A percentile compares a stretch with the other conserved stretches of the same genome.
Conservation (phyloP, 768 basidiomycete species). For the Tephrocybe sp. region DNA sequence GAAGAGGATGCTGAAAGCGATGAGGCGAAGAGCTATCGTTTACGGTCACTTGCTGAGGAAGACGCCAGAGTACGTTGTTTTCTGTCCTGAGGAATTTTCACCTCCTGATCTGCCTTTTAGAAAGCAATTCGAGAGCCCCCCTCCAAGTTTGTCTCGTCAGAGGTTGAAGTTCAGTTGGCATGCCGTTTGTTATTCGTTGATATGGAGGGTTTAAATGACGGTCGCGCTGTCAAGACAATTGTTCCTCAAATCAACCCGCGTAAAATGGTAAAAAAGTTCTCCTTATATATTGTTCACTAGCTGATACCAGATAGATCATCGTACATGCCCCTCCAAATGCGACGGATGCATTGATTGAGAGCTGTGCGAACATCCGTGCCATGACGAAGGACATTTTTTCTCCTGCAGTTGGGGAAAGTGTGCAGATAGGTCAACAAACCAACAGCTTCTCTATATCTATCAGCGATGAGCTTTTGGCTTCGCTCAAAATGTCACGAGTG, state of each 20-base stretch:
- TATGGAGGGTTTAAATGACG: slow-evolving; percentile 96
- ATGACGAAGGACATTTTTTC: slow-evolving; percentile 94
- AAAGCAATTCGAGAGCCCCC: slow-evolving; percentile 82
- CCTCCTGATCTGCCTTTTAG: slow-evolving; percentile 36
- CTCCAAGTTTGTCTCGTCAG: slow-evolving; percentile 83
- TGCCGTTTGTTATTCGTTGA: slow-evolving; percentile 92
- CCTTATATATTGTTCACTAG: slow-evolving; percentile 2
- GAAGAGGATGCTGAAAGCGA: slow-evolving; percentile 89
- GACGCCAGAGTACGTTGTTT: slow-evolving; percentile 65
- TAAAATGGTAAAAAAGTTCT: slow-evolving; percentile 68
- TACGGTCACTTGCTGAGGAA: slow-evolving; percentile 70
- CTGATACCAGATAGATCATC: slow-evolving; percentile 61
- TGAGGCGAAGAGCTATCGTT: slow-evolving; percentile 70
- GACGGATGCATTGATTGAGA: slow-evolving; percentile 73
- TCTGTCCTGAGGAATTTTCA: background rate
- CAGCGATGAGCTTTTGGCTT: slow-evolving; percentile 81
- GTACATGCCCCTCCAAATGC: slow-evolving; percentile 75
- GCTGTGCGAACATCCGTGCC: slow-evolving; percentile 78
- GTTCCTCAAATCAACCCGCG: slow-evolving; percentile 95
- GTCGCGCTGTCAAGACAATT: slow-evolving; percentile 94
- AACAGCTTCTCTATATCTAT: slow-evolving; percentile 93
- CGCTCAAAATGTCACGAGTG: slow-evolving; percentile 86
- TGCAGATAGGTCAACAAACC: slow-evolving; percentile 95
- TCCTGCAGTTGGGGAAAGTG: slow-evolving; percentile 69
- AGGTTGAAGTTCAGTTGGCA: slow-evolving; percentile 75